Percentiles rank a stretch among this genome's conserved stretches.
phyloP scores from a whole-genome alignment of 176 grass and related monocot genomes.

The Oryza nivara region DNA sequence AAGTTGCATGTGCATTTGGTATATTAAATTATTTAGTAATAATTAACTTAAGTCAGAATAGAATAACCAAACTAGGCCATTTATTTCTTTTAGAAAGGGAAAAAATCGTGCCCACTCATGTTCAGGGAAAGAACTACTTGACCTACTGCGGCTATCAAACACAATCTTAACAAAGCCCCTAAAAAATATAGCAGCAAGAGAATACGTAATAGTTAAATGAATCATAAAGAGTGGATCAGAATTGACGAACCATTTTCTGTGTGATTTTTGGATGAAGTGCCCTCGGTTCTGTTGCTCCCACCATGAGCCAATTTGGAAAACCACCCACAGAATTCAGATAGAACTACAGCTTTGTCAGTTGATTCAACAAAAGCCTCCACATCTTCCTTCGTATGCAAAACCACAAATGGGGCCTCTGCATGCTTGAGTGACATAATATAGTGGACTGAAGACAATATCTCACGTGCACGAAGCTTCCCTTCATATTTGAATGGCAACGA shows the following conservation, averaged over 20 bases:
- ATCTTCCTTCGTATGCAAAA: slow-evolving; percentile 71
- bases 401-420: slow-evolving; percentile 69
- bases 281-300: slow-evolving; percentile 55
- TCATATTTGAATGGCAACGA: slow-evolving; percentile 78
- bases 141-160: background rate
- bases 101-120: background rate
- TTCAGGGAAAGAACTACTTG: background rate
- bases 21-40: slow-evolving; percentile 18
- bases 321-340: slow-evolving; percentile 91
- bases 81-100: background rate
- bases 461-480: slow-evolving; percentile 67
- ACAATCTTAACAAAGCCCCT: slow-evolving; percentile 25
- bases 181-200: slow-evolving; percentile 5
- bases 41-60: slow-evolving; percentile 9
- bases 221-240: slow-evolving; percentile 14
- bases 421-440: slow-evolving; percentile 67
- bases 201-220: slow-evolving; percentile 16
- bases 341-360: slow-evolving; percentile 83
- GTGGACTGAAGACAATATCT: slow-evolving; percentile 67
- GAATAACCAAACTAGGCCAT: background rate
- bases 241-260: slow-evolving; percentile 62
- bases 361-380: slow-evolving; percentile 66
- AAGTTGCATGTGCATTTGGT: slow-evolving; percentile 6
- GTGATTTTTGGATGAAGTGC: slow-evolving; percentile 46
- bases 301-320: slow-evolving; percentile 58